Percentiles rank a stretch among this genome's conserved stretches.
phyloP scores from a whole-genome alignment of 805 yeast species.

The Priceomyces castillae region DNA sequence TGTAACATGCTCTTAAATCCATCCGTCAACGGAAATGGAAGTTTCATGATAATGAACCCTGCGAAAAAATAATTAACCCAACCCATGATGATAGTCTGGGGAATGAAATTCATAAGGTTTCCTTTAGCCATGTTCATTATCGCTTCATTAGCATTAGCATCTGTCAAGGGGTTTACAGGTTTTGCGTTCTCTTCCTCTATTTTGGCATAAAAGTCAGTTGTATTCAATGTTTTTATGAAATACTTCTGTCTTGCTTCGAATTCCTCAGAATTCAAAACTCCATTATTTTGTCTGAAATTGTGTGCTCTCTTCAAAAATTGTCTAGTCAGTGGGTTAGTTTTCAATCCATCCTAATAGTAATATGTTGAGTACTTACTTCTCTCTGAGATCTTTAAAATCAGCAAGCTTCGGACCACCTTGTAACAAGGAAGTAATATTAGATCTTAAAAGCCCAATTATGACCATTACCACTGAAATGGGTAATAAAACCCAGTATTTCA shows the following conservation, averaged over 20 bases:
- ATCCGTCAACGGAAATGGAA: conserved; percentile 89
- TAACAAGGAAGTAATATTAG: conserved; percentile 60
- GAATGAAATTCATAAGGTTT: conserved; percentile 78
- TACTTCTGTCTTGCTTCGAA: conserved; percentile 53
- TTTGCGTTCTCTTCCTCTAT: conserved; percentile 35
- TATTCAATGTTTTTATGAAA: conserved; percentile 46
- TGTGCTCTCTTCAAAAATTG: conserved; percentile 61
- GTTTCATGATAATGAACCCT: conserved; percentile 73
- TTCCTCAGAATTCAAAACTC: conserved; percentile 49
- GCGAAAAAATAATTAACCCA: conserved; percentile 94
- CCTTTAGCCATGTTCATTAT: conserved; percentile 76
- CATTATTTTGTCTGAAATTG: conserved; percentile 53
- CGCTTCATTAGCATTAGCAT: conserved; percentile 68
- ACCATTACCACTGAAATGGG: conserved; percentile 93
- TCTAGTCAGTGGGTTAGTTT: conserved; percentile 13
- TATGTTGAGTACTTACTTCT: conserved; percentile 22
- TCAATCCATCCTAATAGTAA: background rate
- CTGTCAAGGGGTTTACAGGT: conserved; percentile 62
- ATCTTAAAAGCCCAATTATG: conserved; percentile 75
- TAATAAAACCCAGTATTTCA: conserved; percentile 84
- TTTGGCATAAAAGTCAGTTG: conserved; percentile 57
- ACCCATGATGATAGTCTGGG: conserved; percentile 92
- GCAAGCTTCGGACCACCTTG: conserved; percentile 56
- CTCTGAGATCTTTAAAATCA: conserved; percentile 44
- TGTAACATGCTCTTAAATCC: conserved; percentile 93